Evolutionary conservation across 1,284 basidiomycete species (phyloP).

Genomic region (Bondarzewia mesenterica): DNA sequence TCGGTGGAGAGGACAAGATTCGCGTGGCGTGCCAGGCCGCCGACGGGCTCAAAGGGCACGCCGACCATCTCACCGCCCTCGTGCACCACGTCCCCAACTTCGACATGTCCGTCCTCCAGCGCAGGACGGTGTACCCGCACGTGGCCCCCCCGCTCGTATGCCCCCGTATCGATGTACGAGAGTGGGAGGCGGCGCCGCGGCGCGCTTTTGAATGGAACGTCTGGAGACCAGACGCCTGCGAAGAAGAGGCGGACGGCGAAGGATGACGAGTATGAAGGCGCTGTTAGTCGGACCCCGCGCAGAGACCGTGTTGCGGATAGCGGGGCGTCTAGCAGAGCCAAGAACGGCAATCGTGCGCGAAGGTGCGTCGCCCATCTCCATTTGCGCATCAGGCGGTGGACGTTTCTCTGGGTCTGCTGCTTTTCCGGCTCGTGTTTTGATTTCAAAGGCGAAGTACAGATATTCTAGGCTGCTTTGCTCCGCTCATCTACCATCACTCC

Average conservation of each 20-base stretch:
- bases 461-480: too few species aligned
- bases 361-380: conserved; percentile 21
- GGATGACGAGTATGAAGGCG: conserved; percentile 12
- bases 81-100: conserved; percentile 63
- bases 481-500: too few species aligned
- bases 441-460: too few species aligned
- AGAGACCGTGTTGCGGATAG: conserved; percentile 18
- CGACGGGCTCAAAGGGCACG: conserved; percentile 77
- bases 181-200: conserved; percentile 44
- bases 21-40: conserved; percentile 92
- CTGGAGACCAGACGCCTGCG: conserved; percentile 15
- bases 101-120: conserved; percentile 48
- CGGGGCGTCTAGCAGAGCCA: conserved; percentile 39
- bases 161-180: conserved; percentile 51
- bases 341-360: conserved; percentile 22
- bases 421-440: too few species aligned
- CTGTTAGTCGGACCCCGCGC: conserved; percentile 9
- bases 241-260: conserved; percentile 11
- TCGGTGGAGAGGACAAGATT: conserved; percentile 98
- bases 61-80: conserved; percentile 58
- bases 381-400: too few species aligned
- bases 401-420: too few species aligned
- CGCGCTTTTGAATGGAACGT: conserved; percentile 24
- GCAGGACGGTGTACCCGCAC: conserved; percentile 67
- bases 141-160: conserved; percentile 57